phyloP scores from a whole-genome alignment of 331 rosid genomes.

The Ulmus americana region DNA sequence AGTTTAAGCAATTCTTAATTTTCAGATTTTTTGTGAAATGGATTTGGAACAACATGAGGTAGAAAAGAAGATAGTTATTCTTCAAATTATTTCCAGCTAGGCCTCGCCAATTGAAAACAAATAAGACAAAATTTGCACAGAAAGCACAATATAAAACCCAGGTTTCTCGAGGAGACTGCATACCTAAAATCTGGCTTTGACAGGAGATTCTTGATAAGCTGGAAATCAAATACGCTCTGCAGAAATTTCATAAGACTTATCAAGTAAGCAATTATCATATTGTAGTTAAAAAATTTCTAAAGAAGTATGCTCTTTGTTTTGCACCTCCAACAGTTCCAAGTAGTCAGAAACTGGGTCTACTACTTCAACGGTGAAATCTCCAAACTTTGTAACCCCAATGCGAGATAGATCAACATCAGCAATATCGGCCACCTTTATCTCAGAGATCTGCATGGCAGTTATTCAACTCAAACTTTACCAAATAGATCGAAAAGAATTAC shows the following conservation, averaged over 20 bases:
- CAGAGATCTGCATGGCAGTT: slow-evolving; percentile 57
- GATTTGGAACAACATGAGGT: too few relatives aligned
- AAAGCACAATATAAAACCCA: slow-evolving; percentile 5
- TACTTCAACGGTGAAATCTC: slow-evolving; percentile 84
- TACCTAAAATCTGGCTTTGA: slow-evolving; percentile 80
- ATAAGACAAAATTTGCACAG: not conserved
- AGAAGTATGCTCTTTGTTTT: slow-evolving; percentile 13
- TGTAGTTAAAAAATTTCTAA: slow-evolving; percentile 13
- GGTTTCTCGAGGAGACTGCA: slow-evolving; percentile 9
- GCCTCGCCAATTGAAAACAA: too few relatives aligned
- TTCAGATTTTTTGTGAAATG: too few relatives aligned
- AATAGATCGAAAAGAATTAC: not conserved
- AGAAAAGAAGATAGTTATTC: too few relatives aligned
- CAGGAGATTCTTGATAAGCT: slow-evolving; percentile 68
- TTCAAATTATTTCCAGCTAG: too few relatives aligned
- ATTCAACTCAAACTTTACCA: slow-evolving; percentile 18
- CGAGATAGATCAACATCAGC: slow-evolving; percentile 79
- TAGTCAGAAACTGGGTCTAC: slow-evolving; percentile 87
- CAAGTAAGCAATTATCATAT: slow-evolving; percentile 8
- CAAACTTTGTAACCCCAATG: slow-evolving; percentile 59
- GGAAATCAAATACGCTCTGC: slow-evolving; percentile 88
- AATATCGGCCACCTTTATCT: slow-evolving; percentile 76
- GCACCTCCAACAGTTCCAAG: slow-evolving; percentile 85
- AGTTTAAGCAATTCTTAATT: too few relatives aligned
- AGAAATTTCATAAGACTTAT: slow-evolving; percentile 28